These are phyloP conservation scores for Beauveria caledonica DNA, from an alignment of 2,329 filamentous ascomycete species.

Conservation along the genomic window DNA sequence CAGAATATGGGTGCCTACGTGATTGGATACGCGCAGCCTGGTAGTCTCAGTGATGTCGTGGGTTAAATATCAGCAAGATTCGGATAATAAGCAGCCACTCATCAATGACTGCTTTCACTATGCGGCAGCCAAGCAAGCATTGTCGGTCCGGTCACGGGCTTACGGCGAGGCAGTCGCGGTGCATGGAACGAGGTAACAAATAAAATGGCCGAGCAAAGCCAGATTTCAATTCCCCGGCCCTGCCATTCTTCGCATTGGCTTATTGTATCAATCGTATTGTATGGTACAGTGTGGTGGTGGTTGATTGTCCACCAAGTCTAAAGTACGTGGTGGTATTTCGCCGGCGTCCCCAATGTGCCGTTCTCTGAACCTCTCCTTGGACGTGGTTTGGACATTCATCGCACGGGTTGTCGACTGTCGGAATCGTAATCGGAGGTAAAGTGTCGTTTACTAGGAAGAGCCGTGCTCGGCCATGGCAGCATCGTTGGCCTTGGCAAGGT, in stretches of 20 bases:
- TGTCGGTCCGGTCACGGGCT: neutral
- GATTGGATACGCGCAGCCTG: neutral
- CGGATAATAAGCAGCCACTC: neutral
- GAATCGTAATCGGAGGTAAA: neutral
- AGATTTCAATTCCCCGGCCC: neutral
- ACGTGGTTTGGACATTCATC: neutral
- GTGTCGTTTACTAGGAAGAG: conserved; percentile 26
- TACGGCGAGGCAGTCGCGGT: neutral
- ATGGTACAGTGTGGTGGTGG: conserved; percentile 12
- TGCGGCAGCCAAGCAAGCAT: neutral
- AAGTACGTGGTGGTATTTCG: conserved; percentile 12
- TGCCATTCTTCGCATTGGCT: neutral
- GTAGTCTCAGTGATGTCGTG: neutral
- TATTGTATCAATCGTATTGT: conserved; percentile 12
- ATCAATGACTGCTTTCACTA: neutral
- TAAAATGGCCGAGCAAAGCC: neutral
- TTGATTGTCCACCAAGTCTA: conserved; percentile 6
- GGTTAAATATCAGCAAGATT: neutral
- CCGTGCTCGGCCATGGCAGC: conserved; percentile 30
- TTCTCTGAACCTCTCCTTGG: conserved; percentile 5
- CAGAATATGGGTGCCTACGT: neutral
- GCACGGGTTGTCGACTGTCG: conserved; percentile 2
- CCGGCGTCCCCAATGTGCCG: neutral
- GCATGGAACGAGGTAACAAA: neutral
- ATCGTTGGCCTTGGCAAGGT: conserved; percentile 52